Evolutionary conservation across 805 yeast genomes (phyloP).

Genomic region (Metschnikowia lachancei): DNA sequence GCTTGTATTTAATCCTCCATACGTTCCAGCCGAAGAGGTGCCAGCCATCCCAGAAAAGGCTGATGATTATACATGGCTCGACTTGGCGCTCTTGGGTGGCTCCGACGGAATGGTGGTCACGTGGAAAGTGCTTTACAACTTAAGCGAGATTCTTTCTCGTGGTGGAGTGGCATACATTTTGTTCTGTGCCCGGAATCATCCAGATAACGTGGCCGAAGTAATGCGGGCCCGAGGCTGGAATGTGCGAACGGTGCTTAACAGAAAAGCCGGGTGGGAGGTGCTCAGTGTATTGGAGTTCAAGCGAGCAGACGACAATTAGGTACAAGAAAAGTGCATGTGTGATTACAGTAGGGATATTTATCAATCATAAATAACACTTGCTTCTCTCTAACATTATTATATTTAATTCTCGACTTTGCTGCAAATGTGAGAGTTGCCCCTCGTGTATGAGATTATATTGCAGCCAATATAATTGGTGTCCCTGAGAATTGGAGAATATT

Average conservation of each 20-base stretch:
- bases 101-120: slow-evolving; percentile 88
- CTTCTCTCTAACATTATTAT: too few species aligned
- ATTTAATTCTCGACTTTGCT: too few species aligned
- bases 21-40: slow-evolving; percentile 82
- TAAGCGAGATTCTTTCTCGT: slow-evolving; percentile 51
- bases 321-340: neutral
- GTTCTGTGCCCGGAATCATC: slow-evolving; percentile 89
- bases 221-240: slow-evolving; percentile 56
- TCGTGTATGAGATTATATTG: too few species aligned
- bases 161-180: slow-evolving; percentile 80
- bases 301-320: neutral
- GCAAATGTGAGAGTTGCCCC: too few species aligned
- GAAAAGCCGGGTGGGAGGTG: slow-evolving; percentile 97
- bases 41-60: slow-evolving; percentile 53
- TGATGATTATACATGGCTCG: slow-evolving; percentile 70
- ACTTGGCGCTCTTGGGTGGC: slow-evolving; percentile 89
- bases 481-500: too few species aligned
- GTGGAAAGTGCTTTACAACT: slow-evolving; percentile 50
- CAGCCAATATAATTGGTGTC: too few species aligned
- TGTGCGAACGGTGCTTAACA: slow-evolving; percentile 49
- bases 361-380: too few species aligned
- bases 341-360: neutral
- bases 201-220: slow-evolving; percentile 50
- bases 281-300: slow-evolving; percentile 67
- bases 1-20: slow-evolving; percentile 90